A percentile compares a stretch with the other conserved stretches of the same genome.
Evolutionary conservation across 2,329 filamentous ascomycete genomes (phyloP).

Genomic region (Clonostachys byssicola): DNA sequence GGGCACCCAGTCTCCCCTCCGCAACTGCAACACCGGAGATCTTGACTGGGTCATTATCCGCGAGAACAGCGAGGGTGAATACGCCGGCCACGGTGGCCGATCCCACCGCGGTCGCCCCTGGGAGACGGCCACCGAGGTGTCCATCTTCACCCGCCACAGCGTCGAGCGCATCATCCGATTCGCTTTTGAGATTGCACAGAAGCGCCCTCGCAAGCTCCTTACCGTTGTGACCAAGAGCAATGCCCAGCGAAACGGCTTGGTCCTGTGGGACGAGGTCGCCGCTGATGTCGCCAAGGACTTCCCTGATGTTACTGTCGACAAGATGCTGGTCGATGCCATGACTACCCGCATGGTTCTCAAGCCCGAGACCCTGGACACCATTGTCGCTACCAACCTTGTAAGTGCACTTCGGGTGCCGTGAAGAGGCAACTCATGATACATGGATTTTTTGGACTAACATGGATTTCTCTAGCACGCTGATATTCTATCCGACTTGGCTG

Average conservation of each 20-base stretch:
- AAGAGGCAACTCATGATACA: constrained; percentile 7
- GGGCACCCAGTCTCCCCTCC: constrained; percentile 53
- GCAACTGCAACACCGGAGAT: constrained; percentile 44
- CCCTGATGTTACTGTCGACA: constrained; percentile 56
- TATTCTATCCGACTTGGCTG: constrained; percentile 67
- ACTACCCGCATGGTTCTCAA: constrained; percentile 60
- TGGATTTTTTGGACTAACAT: not conserved
- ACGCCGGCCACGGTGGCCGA: constrained; percentile 60
- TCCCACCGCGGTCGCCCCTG: constrained; percentile 54
- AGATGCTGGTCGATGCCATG: constrained; percentile 67
- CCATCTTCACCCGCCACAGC: constrained; percentile 57
- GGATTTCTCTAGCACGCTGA: constrained; percentile 40
- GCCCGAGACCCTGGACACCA: constrained; percentile 55
- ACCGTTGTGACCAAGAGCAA: constrained; percentile 65
- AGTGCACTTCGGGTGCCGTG: constrained; percentile 2
- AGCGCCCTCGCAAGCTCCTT: constrained; percentile 50
- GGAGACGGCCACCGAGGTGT: constrained; percentile 58
- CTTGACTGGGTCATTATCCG: constrained; percentile 64
- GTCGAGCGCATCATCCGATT: constrained; percentile 59
- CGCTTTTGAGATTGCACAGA: constrained; percentile 56
- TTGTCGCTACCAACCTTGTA: constrained; percentile 57
- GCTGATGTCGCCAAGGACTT: constrained; percentile 50
- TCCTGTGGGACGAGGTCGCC: constrained; percentile 63
- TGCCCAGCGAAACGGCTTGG: constrained; percentile 63
- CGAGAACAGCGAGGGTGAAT: constrained; percentile 65